Evolutionary conservation across 164 flowering plant species (phyloP), one percentile per base, ranked within the genome.

Genomic region (Dillenia suffruticosa): DNA sequence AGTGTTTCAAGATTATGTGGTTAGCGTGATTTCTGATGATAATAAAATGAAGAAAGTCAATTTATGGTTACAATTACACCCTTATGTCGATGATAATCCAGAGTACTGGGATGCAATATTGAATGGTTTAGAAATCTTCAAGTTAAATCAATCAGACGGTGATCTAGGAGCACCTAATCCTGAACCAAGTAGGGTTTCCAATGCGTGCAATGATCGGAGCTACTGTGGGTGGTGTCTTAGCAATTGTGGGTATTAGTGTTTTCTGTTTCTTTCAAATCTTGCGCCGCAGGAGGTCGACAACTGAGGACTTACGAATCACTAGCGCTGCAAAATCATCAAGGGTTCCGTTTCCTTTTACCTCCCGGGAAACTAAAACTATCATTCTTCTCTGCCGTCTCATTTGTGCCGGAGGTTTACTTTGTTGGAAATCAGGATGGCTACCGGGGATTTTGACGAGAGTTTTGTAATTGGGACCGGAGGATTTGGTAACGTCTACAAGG

Each of bases 401-500:
- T 26, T 32, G 40, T 32, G 40, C 6, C 40, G 40, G 40, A 32
- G 45, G 12, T 62, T 62, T 16, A 24, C 57, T 10, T 2, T 62
- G 40, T 49, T 51, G 9, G 57, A 62, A 40, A 62, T 62, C 22
- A 45, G 46, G 49, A 19, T 44, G 44, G 49, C 82, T 32, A 73
- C 82, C 7, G 22, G 40, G 22, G 57, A 69, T 48, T 79, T 79
- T 50, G 57, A 71, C 10, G 58, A 60, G 2, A 19, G 45, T 6
- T 59, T 54, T 16, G 15, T 70, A 0, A 62, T 73, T 4, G 79
- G 79, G 0, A 40, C 12, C 0, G 82, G 79, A 11, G 82, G 79
- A 0, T 70, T 69, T 48, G 76, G 77, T 13, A 65, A 64, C 2
- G 77, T 73, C 12, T 73, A 76, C 52, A 73, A 55, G 51, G 77